Evolutionary conservation across 805 yeast species (phyloP).

Genomic region (Metschnikowia bowlesiae): DNA sequence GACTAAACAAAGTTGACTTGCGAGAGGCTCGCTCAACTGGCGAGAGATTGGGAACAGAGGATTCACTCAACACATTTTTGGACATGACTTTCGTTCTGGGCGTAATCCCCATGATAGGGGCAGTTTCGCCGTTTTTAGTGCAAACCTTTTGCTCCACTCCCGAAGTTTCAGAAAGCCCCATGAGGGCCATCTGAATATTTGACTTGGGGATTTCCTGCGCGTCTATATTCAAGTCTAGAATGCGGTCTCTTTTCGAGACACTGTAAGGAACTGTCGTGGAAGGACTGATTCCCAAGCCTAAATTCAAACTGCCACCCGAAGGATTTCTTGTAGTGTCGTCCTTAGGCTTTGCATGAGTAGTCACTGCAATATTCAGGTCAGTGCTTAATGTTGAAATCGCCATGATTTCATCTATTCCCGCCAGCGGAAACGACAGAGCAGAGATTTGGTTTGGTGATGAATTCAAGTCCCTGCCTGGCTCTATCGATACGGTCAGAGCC

Average conservation of each 20-base stretch:
- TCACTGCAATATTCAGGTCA: not conserved
- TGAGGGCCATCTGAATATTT: conserved; percentile 6
- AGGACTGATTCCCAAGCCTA: conserved; percentile 30
- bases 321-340: not conserved
- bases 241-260: conserved; percentile 27
- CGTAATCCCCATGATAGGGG: not conserved
- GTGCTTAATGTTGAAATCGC: not conserved
- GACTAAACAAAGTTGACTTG: not conserved
- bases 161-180: conserved; percentile 3
- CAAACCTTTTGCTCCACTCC: not conserved
- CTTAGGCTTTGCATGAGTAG: not conserved
- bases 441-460: not conserved
- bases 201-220: conserved; percentile 4
- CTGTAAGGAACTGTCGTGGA: conserved; percentile 30
- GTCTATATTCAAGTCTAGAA: conserved; percentile 20
- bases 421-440: not conserved
- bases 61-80: not conserved
- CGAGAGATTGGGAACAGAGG: conserved; percentile 3
- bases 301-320: conserved; percentile 1
- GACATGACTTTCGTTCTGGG: not conserved
- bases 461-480: not conserved
- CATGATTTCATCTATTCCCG: conserved; percentile 1
- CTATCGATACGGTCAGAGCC: not conserved
- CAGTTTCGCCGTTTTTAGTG: not conserved
- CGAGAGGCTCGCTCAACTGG: not conserved